Evolutionary conservation across 768 basidiomycete genomes (phyloP), one percentile per base, ranked within the genome.

Genomic region (Leccinum rimulosum): DNA sequence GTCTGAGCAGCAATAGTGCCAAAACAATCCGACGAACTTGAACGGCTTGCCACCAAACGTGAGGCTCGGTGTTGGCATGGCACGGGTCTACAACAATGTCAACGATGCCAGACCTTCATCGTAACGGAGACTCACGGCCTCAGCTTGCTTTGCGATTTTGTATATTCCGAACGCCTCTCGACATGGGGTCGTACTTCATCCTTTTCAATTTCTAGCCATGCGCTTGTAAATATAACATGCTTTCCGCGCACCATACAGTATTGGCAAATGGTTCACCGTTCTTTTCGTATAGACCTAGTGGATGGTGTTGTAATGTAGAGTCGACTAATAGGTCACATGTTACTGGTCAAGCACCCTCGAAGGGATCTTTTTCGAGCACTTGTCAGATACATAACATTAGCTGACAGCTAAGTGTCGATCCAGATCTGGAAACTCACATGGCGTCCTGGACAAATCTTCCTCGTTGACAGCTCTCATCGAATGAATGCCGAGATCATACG

Each of bases 401-500:
- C 47, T 15, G 22, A 57, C 17, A 50, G 31, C 6, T n/a, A 25
- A 40, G 22, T 25, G 25, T 48, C n/a, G 31, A 55, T 54, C 17
- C 40, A 30, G 33, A 53, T 50, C n/a, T 33, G 11, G 1, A 0
- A 35, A 59, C 75, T 64, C 61, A 76, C 77, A 47, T 56, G 65
- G 68, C 22, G 61, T 68, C 45, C 61, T 70, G 5, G 73, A 68
- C 57, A 78, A 74, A 65, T 89, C 87, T 64, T 87, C 87, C 54
- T 89, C 84, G 58, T 93, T 91, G 28, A 92, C 87, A n/a, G 89
- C 83, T 55, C 87, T 80, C 58, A 96, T 89, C 3, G 84, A 85
- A 64, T 93, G 89, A 49, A 95, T 80, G 4, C 89, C 90, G 0
- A 96, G 81, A 64, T 95, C 94, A 66, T 89, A 96, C 30, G 77